Evolutionary conservation across 768 basidiomycete genomes (phyloP), one percentile per base, ranked within the genome.

Genomic region (Tephrocybe rancida): DNA sequence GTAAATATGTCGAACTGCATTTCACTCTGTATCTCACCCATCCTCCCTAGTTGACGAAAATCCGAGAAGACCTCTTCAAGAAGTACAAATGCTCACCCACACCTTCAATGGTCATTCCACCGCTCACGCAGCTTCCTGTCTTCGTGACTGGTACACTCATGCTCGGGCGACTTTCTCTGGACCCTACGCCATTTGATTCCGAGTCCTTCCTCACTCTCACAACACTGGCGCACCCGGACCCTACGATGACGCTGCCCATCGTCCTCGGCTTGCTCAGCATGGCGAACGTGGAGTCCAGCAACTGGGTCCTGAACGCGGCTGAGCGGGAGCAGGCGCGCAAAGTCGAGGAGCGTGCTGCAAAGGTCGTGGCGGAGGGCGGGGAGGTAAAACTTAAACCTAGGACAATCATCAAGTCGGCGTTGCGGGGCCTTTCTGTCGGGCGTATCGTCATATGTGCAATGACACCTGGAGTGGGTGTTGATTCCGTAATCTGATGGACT

Each of bases 161-260:
- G 43, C 74, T 92, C 41, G 74, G 74, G 43, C 75, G 77, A 25
- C 72, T 84, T 16, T 81, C 87, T 1, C 69, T 77, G 51, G 69
- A 80, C 30, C 79, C 79, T 10, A 87, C 88, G 11, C 87, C 84
- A 8, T 79, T 92, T 56, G 88, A 90, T 69, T 82, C 86, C 1
- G 91, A 93, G 66, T 80, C 87, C 6, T 90, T 92, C 70, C 65
- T 90, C 32, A 87, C 88, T 0, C 77, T 93, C 32, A 81, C 87
- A 5, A 84, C 86, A 3, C 72, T 92, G 44, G 73, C 83, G 10
- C 85, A 87, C 64, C 75, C 86, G 9, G 91, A 93, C 65, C 79
- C 87, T 25, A 90, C 89, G 0, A 79, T 80, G 62, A 70, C 80
- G 11, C 66, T 92, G 1, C 91, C 91, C 2, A 83, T 92, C 46